A percentile compares a stretch with the other conserved stretches of the same genome.
These are phyloP conservation scores for Evernia prunastri DNA, from an alignment of 495 filamentous ascomycete genomes.

Conservation along the genomic window DNA sequence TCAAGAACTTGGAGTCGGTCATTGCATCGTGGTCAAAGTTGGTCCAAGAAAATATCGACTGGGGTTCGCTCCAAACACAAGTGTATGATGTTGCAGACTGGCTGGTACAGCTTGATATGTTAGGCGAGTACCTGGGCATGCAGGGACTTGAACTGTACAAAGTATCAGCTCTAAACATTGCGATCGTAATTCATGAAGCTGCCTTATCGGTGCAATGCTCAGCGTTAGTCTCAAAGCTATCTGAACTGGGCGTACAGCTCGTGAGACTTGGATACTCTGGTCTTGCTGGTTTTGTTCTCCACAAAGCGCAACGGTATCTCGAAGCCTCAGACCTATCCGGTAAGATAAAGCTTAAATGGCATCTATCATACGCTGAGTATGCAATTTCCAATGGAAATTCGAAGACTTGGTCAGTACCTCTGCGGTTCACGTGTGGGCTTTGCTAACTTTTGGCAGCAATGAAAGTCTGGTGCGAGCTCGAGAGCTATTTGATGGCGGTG, in stretches of 20 bases:
- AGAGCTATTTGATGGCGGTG: background rate
- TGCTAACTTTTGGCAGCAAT: conserved; percentile 17
- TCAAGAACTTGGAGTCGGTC: conserved; percentile 42
- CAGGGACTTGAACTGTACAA: conserved; percentile 51
- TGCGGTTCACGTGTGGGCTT: background rate
- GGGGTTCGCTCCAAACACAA: conserved; percentile 43
- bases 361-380: conserved; percentile 70
- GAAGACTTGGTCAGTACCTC: conserved; percentile 29
- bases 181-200: conserved; percentile 49
- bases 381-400: conserved; percentile 57
- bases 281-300: conserved; percentile 61
- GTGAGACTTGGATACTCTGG: conserved; percentile 69
- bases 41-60: conserved; percentile 41
- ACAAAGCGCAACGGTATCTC: conserved; percentile 48
- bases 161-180: conserved; percentile 43
- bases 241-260: conserved; percentile 62
- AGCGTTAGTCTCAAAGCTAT: conserved; percentile 51
- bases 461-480: conserved; percentile 44
- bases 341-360: conserved; percentile 48
- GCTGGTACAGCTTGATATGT: conserved; percentile 54
- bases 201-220: conserved; percentile 41
- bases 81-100: conserved; percentile 58
- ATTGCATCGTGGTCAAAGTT: conserved; percentile 49
- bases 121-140: conserved; percentile 74
- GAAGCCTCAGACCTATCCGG: conserved; percentile 34